Percentiles rank a stretch among this genome's conserved stretches.
phyloP scores from a whole-genome alignment of 2,329 filamentous ascomycete species.

The Ceratocystis papillata region DNA sequence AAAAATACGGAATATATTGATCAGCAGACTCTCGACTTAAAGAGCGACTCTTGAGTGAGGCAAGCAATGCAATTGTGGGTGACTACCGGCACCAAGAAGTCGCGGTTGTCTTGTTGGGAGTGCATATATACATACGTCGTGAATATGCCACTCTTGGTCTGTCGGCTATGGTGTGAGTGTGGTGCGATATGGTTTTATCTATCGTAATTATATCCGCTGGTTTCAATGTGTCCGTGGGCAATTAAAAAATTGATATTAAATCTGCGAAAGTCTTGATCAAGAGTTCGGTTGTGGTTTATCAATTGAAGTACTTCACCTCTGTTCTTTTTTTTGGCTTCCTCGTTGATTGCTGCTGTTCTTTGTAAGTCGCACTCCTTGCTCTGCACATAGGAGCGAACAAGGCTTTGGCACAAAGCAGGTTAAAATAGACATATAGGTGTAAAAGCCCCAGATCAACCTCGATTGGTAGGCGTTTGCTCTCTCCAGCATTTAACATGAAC shows the following conservation, averaged over 20 bases:
- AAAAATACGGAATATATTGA: background rate
- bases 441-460: slow-evolving; percentile 5
- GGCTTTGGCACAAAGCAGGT: background rate
- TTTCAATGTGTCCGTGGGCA: background rate
- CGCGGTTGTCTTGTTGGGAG: background rate
- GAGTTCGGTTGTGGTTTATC: background rate
- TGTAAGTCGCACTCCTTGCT: background rate
- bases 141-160: background rate
- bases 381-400: background rate
- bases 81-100: background rate
- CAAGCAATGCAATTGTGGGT: background rate
- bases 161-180: background rate
- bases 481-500: background rate
- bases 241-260: background rate
- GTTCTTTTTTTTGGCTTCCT: background rate
- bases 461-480: background rate
- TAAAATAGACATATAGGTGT: background rate
- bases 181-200: background rate
- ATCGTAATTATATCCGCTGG: background rate
- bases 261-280: background rate
- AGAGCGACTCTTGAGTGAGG: too few species aligned
- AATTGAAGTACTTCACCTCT: background rate
- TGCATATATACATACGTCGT: background rate
- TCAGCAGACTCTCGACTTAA: too few species aligned
- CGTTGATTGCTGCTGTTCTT: background rate